phyloP scores from a whole-genome alignment of 768 basidiomycete species.

The Coprinopsis strossmayeri region DNA sequence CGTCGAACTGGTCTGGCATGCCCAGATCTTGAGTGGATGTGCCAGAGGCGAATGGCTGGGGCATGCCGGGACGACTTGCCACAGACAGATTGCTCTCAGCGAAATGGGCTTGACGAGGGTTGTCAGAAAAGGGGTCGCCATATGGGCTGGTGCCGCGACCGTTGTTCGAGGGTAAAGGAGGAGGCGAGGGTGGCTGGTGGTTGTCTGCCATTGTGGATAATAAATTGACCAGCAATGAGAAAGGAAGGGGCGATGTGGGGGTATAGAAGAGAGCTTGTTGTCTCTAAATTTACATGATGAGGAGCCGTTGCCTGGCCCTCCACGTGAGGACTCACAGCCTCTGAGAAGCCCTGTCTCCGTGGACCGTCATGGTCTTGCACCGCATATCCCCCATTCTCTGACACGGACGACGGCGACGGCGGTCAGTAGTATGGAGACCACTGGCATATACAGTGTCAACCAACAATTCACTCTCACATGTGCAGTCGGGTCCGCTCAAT shows the following conservation, averaged over 20 bases:
- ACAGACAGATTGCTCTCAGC: conserved; percentile 32
- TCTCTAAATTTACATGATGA: not conserved
- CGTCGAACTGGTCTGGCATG: conserved; percentile 36
- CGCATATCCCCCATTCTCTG: too few species aligned
- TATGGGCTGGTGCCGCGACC: conserved; percentile 27
- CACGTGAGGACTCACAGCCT: conserved; percentile 1
- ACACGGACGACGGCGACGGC: too few species aligned
- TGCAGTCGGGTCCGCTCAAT: too few species aligned
- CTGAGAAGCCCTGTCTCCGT: too few species aligned
- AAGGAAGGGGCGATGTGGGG: conserved; percentile 9
- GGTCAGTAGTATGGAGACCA: too few species aligned
- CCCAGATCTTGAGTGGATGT: conserved; percentile 48
- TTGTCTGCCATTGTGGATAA: conserved; percentile 30
- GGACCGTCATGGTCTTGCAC: too few species aligned
- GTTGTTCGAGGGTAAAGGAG: conserved; percentile 27
- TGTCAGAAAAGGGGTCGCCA: conserved; percentile 71
- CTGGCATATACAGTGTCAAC: too few species aligned
- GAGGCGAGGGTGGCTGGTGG: conserved; percentile 31
- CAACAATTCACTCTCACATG: too few species aligned
- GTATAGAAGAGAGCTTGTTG: conserved; percentile 3
- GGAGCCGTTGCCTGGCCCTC: not conserved
- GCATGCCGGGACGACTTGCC: conserved; percentile 20
- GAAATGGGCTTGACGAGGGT: conserved; percentile 53
- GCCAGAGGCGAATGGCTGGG: conserved; percentile 46
- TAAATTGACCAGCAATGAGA: conserved; percentile 10